phyloP scores from a whole-genome alignment of 73 alveolate genomes.

The Tetrahymena malaccensis region DNA sequence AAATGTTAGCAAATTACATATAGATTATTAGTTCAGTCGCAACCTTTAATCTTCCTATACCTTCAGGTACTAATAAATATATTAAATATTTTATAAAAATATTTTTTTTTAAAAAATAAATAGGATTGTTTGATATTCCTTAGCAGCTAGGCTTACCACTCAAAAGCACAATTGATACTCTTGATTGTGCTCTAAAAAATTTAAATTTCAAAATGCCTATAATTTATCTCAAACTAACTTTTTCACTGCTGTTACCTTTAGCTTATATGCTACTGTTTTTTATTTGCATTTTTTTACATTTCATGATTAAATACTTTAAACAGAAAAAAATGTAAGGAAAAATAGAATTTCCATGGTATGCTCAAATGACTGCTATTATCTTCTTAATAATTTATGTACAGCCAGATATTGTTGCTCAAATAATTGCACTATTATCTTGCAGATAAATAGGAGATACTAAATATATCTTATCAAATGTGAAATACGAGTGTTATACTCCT shows the following conservation, averaged over 20 bases:
- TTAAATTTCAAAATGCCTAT: neutral
- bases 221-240: neutral
- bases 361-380: neutral
- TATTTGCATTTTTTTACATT: neutral
- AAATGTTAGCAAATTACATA: neutral
- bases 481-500: neutral
- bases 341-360: neutral
- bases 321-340: neutral
- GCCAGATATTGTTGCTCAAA: neutral
- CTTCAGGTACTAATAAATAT: neutral
- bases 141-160: neutral
- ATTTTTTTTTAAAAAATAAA: neutral
- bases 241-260: neutral
- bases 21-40: neutral
- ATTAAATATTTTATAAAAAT: too few species aligned
- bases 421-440: neutral
- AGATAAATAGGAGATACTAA: constrained; percentile 1
- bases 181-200: neutral
- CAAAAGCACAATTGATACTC: neutral
- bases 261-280: neutral
- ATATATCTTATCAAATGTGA: neutral
- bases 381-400: neutral
- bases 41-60: neutral
- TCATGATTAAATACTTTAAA: too few species aligned
- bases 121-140: constrained; percentile 8